A percentile compares a stretch with the other conserved stretches of the same genome.
phyloP scores from a whole-genome alignment of 345 rosid species.

The Geranium rotundifolium region DNA sequence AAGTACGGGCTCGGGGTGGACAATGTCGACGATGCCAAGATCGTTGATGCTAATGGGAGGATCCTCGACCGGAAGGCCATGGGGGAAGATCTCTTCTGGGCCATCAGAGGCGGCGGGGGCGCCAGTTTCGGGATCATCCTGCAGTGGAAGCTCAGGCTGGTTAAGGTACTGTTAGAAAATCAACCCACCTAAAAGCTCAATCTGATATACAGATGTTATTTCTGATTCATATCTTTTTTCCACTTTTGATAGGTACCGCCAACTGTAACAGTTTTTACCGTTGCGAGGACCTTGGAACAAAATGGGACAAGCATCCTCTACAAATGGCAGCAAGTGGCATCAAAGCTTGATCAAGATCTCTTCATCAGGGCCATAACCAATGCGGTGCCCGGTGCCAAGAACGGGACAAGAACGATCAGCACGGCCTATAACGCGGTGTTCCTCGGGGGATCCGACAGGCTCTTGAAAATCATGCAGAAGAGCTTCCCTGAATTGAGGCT shows the following conservation, averaged over 20 bases:
- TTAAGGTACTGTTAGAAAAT: no score
- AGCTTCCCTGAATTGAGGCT: constrained; percentile 22
- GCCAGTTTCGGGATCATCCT: constrained; percentile 44
- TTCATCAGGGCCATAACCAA: constrained; percentile 13
- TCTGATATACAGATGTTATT: no score
- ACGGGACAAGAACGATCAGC: constrained; percentile 9
- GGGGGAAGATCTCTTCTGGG: constrained; percentile 55
- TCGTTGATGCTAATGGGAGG: constrained; percentile 36
- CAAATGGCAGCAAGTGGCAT: constrained; percentile 20
- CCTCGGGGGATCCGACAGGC: constrained; percentile 11
- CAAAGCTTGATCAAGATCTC: constrained; percentile 18
- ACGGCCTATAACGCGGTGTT: constrained; percentile 15
- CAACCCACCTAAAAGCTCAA: no score
- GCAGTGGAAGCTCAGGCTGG: constrained; percentile 34
- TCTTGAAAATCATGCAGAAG: constrained; percentile 11
- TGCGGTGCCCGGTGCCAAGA: neutral
- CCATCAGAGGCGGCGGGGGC: constrained; percentile 52
- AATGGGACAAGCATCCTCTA: constrained; percentile 16
- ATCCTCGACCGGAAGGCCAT: constrained; percentile 28
- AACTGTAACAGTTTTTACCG: constrained; percentile 25
- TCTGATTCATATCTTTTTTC: no score
- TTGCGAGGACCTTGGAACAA: constrained; percentile 19
- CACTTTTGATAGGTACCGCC: constrained; percentile 35
- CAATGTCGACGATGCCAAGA: constrained; percentile 38
- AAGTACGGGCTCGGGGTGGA: constrained; percentile 41